Evolutionary conservation across 805 yeast species (phyloP), one percentile per base, ranked within the genome.

Genomic region (Suhomyces faveliae): DNA sequence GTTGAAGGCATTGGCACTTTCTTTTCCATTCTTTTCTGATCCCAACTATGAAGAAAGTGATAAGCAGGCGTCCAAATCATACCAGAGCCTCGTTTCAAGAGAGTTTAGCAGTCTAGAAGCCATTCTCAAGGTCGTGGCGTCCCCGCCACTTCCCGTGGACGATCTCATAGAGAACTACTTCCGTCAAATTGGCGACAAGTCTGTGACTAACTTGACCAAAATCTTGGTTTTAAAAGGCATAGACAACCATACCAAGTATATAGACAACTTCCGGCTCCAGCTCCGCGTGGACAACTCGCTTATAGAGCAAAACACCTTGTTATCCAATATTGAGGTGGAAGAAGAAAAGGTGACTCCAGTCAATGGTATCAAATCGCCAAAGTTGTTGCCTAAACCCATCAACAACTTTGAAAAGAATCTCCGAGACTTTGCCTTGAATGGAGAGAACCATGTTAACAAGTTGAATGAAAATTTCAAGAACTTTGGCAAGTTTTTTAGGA

Each of bases 91-190:
- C 51, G 80, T 82, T 22, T 72, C 69, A 47, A 61, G 45, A 12
- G 76, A 72, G 48, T 67, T 71, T 45, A 51, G 50, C 4, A 68
- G 56, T 59, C 70, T 87, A 2, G 92, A 87, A 56, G 71, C 79
- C 1, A 64, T 89, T n/a, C 69, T 89, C 49, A 86, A 87, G 59
- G 78, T 89, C 3, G 63, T 89, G 25, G 69, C 85, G 62, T 79
- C 87, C 0, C 81, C 83, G 10, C 65, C 74, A 5, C 76, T 79
- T n/a, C 95, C 95, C 1, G 53, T 68, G 17, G 78, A 72, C n/a
- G 76, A 78, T 46, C 74, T 88, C 19, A 81, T 87, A 1, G 78
- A 80, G 41, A 80, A 76, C 58, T 89, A 89, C 62, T 79, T 87
- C 59, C 73, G 75, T 47, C 68, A 86, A 11, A 74, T 89, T 44